Evolutionary conservation across 2,329 filamentous ascomycete genomes (phyloP).

Genomic region (Arachnopeziza araneosa): DNA sequence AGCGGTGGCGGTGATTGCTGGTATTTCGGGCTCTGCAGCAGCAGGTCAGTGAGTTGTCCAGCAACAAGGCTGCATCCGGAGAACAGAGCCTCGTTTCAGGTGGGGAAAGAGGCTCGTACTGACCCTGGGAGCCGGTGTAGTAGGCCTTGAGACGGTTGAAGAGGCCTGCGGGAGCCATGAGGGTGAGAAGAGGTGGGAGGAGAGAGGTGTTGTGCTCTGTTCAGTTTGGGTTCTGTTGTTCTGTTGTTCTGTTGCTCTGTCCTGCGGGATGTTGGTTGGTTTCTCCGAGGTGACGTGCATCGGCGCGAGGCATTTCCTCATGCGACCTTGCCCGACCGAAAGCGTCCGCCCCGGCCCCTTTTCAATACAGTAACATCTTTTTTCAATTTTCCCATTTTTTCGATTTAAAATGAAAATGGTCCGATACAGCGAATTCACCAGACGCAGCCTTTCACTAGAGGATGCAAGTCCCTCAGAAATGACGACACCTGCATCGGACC

Average conservation of each 20-base stretch:
- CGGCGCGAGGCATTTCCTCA: too few relatives aligned
- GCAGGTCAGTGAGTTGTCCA: neutral
- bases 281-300: too few relatives aligned
- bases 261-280: too few relatives aligned
- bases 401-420: too few relatives aligned
- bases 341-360: too few relatives aligned
- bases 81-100: neutral
- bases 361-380: too few relatives aligned
- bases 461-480: too few relatives aligned
- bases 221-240: neutral
- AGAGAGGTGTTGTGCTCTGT: neutral
- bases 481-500: too few relatives aligned
- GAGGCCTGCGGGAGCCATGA: constrained; percentile 27
- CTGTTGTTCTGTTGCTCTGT: neutral
- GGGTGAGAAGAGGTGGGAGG: neutral
- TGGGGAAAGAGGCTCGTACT: constrained; percentile 4
- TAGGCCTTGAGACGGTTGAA: constrained; percentile 23
- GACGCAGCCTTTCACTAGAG: too few relatives aligned
- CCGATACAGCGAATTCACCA: too few relatives aligned
- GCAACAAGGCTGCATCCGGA: neutral
- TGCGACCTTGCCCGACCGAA: too few relatives aligned
- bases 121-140: constrained; percentile 22
- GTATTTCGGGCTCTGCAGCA: constrained; percentile 21
- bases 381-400: too few relatives aligned
- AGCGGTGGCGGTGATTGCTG: constrained; percentile 21